Evolutionary conservation across 106 monocot species (phyloP).

Genomic region (Cymbidium sinense): DNA sequence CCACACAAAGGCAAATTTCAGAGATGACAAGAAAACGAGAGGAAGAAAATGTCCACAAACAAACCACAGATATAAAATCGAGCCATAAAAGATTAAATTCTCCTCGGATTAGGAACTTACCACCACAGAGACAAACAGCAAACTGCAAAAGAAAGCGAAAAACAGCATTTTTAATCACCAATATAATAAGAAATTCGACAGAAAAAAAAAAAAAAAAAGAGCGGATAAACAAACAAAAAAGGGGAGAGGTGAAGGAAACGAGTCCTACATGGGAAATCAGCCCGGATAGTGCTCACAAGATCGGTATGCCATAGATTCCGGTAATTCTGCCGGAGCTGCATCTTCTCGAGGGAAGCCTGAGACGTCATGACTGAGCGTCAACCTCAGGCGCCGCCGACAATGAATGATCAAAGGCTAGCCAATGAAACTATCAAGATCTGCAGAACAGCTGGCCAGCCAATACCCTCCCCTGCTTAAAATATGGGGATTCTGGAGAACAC

Average conservation of each 20-base stretch:
- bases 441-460: neutral
- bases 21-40: neutral
- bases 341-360: slow-evolving; percentile 25
- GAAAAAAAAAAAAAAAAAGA: neutral
- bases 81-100: neutral
- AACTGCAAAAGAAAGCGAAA: slow-evolving; percentile 19
- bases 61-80: neutral
- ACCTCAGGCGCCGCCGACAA: neutral
- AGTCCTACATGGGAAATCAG: slow-evolving; percentile 51
- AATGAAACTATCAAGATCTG: neutral
- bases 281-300: slow-evolving; percentile 31
- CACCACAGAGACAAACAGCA: slow-evolving; percentile 48
- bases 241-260: neutral
- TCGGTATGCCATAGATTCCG: slow-evolving; percentile 29
- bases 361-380: slow-evolving; percentile 13
- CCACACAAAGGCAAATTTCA: neutral
- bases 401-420: neutral
- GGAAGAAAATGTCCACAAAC: neutral
- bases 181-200: neutral
- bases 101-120: slow-evolving; percentile 16
- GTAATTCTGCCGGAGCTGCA: slow-evolving; percentile 35
- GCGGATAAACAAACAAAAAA: neutral
- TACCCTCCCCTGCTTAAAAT: neutral
- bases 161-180: neutral
- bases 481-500: neutral